Evolutionary conservation across 148 eudicot genomes (phyloP), one percentile per base, ranked within the genome.

Genomic region (Nepenthes mirabilis): DNA sequence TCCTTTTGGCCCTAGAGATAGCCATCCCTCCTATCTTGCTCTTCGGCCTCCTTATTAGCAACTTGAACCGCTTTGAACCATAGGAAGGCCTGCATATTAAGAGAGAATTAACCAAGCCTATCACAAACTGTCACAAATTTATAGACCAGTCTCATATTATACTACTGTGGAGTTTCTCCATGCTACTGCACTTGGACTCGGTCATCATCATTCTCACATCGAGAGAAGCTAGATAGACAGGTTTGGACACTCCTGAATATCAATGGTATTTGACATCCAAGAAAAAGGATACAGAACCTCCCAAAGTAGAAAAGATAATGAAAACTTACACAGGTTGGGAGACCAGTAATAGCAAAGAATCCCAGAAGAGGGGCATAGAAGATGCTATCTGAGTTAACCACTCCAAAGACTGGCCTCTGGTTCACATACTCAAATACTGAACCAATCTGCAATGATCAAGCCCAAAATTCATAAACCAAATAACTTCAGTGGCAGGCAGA

Each of bases 1-100:
- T 23, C 61, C 13, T 6, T 55, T 47, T 43, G 6, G 34, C 8
- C 51, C 58, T 75, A 72, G 45, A 33, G 62, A 64, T 59, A 85
- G 57, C 97, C 97, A 59, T 91, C 97, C 71, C 80, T 85, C 49
- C 78, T 68, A 70, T 91, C 97, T 72, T 91, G 97, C 61, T 91
- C 97, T 63, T 91, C 97, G 51, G 97, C 97, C 69, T 91, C 97
- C 80, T 87, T 87, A 59, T 88, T 93, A 56, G 96, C 96, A 68
- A 65, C 75, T 83, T 88, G 79, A 65, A 93, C 98, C 12, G 98
- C 82, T 76, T 93, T 93, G 77, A 47, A 93, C 98, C 96, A 91
- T 66, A 91, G 73, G 66, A 82, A 91, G 56, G 78, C 98, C 98
- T 93, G 75, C 73, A 72, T 71, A 37, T 10, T 43, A 60, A 57